phyloP scores from a whole-genome alignment of 2,329 filamentous ascomycete genomes.

The Cercospora sp. region DNA sequence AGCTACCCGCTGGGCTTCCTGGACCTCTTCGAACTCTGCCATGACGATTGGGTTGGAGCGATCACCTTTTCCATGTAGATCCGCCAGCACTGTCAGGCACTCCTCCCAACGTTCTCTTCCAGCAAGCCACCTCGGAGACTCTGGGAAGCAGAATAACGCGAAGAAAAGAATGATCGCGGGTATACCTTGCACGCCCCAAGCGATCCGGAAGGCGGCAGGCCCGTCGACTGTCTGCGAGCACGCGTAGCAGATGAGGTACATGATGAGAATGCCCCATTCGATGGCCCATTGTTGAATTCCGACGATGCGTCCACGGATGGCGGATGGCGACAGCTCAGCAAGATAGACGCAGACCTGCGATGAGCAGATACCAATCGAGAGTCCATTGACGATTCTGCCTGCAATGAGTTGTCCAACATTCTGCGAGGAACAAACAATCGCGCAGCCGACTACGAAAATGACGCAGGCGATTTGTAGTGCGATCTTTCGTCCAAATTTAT shows the following conservation, averaged over 20 bases:
- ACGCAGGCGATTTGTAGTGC: constrained; percentile 53
- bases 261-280: constrained; percentile 63
- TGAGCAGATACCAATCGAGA: constrained; percentile 70
- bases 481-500: constrained; percentile 54
- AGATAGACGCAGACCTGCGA: constrained; percentile 65
- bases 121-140: constrained; percentile 51
- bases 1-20: constrained; percentile 41
- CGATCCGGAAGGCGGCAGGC: constrained; percentile 54
- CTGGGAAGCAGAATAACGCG: constrained; percentile 49
- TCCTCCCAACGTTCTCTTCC: constrained; percentile 49
- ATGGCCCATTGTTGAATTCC: constrained; percentile 73
- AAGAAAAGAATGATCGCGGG: constrained; percentile 48
- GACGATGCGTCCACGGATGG: constrained; percentile 63
- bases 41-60: constrained; percentile 48
- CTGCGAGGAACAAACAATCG: constrained; percentile 62
- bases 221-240: constrained; percentile 44
- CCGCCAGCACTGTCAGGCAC: constrained; percentile 45
- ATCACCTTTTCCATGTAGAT: constrained; percentile 48
- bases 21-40: constrained; percentile 51
- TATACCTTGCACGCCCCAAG: constrained; percentile 49
- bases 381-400: constrained; percentile 67
- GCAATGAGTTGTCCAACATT: constrained; percentile 68
- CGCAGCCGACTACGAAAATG: constrained; percentile 54
- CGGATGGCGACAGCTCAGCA: constrained; percentile 61
- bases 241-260: constrained; percentile 68